Base-by-base conservation (phyloP, 176 grass and related monocot genomes). In the Olyra latifolia region DNA sequence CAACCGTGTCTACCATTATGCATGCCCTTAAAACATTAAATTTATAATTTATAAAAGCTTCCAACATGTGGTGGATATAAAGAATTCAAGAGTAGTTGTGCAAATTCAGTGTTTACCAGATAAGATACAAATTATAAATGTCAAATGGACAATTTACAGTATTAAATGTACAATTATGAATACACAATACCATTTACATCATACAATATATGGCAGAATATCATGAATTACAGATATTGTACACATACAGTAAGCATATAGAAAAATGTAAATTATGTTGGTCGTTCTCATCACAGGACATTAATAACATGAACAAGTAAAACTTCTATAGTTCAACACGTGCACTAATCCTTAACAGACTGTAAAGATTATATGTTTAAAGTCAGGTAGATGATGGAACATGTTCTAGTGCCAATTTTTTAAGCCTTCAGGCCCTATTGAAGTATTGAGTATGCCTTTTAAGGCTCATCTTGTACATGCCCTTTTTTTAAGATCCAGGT, bases 251-350 rank as follows among this genome's bases (percentile, higher is more conserved):
- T 15, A 6, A 55, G 19, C 38, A 2, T 55, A 65, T 25, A 55
- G 16, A 84, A n/a, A 45, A 42, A 40, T 35, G 57, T 23, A 82
- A 22, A 50, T 82, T 19, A 62, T 43, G 43, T 62, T 69, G 2
- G 49, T 43, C 54, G 38, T 43, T 87, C 46, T 72, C 57, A 78
- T 32, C 14, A 82, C 65, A 62, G 55, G 20, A 28, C 65, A 56
- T 77, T 53, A 4, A 9, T 55, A 41, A 14, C 32, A 76, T 24
- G 23, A 66, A 78, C 17, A 41, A 41, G 9, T 28, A 48, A 72
- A 74, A 62, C 35, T 80, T 44, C 47, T 32, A 79, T 6, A 68
- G 17, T 79, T 74, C 50, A 8, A 44, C 1, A 38, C 75, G 58
- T 79, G 9, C 6, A 15, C 43, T 75, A 42, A 73, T 61, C 59